These are phyloP conservation scores for Pneumocystis sp. DNA, from an alignment of 1,139 yeast species.

Conservation along the genomic window DNA sequence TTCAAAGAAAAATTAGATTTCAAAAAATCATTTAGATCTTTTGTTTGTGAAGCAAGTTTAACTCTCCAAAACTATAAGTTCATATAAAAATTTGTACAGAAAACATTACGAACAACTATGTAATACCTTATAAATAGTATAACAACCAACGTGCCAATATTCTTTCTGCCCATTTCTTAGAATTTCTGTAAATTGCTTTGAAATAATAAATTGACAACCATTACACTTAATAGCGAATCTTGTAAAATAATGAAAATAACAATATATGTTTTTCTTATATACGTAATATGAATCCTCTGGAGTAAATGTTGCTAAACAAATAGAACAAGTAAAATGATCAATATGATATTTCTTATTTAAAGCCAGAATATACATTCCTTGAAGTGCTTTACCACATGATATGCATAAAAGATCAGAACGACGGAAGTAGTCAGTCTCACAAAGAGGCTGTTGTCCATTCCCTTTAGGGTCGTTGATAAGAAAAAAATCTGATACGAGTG, in stretches of 20 bases:
- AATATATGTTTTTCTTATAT: conserved; percentile 66
- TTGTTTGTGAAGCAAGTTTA: conserved; percentile 33
- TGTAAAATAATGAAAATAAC: conserved; percentile 82
- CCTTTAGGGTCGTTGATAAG: conserved; percentile 30
- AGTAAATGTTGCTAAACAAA: conserved; percentile 77
- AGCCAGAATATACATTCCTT: conserved; percentile 92
- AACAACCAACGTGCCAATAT: conserved; percentile 99
- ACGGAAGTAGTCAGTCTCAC: conserved; percentile 87
- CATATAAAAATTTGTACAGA: conserved; percentile 3
- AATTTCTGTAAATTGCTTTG: conserved; percentile 86
- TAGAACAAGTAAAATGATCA: conserved; percentile 86
- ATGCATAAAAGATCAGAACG: conserved; percentile 69
- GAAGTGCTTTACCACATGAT: conserved; percentile 67
- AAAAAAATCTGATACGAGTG: conserved; percentile 29
- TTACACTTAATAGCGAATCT: conserved; percentile 79
- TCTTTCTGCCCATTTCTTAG: conserved; percentile 86
- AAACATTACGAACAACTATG: neutral
- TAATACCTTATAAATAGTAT: conserved; percentile 64
- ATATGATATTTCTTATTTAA: conserved; percentile 84
- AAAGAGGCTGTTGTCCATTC: conserved; percentile 49
- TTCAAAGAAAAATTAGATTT: conserved; percentile 39
- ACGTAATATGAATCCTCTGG: conserved; percentile 88
- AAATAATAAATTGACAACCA: conserved; percentile 81
- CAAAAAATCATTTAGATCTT: conserved; percentile 21
- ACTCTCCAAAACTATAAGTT: conserved; percentile 63